phyloP scores from a whole-genome alignment of 805 yeast species.

The Cyberlindnera nakhonratchasimensis region DNA sequence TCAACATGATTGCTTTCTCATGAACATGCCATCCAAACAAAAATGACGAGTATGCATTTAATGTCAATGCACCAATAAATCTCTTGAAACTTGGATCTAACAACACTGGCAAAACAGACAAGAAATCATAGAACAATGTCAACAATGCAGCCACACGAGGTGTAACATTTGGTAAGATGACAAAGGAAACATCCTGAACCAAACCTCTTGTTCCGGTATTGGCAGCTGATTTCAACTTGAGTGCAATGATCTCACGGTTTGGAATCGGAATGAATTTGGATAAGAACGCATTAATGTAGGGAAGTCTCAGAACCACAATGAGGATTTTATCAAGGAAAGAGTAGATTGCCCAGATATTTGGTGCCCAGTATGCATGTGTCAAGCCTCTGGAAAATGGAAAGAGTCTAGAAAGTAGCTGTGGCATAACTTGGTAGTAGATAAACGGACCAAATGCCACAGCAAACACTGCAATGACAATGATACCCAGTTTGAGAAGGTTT shows the following conservation, averaged over 20 bases:
- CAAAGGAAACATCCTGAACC: constrained; percentile 86
- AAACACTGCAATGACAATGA: constrained; percentile 59
- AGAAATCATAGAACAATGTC: constrained; percentile 79
- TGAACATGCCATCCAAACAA: constrained; percentile 99
- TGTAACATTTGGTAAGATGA: constrained; percentile 73
- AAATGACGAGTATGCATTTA: constrained; percentile 89
- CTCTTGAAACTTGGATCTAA: constrained; percentile 71
- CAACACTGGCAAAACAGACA: constrained; percentile 71
- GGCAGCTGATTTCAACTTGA: constrained; percentile 30
- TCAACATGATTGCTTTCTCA: constrained; percentile 91
- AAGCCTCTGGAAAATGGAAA: constrained; percentile 95
- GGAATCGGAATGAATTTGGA: constrained; percentile 33
- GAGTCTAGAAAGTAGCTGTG: constrained; percentile 62
- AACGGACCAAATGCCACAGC: constrained; percentile 78
- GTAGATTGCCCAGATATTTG: constrained; percentile 94
- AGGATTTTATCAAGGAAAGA: constrained; percentile 75
- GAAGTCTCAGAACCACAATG: constrained; percentile 38
- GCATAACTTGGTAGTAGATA: constrained; percentile 49
- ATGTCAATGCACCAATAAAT: constrained; percentile 78
- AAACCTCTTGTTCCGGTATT: constrained; percentile 73
- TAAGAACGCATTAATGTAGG: constrained; percentile 40
- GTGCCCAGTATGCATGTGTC: constrained; percentile 99
- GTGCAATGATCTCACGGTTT: constrained; percentile 29
- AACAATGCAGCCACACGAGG: constrained; percentile 75
- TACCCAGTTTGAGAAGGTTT: constrained; percentile 58